phyloP scores from a whole-genome alignment of 1,139 yeast genomes.

The Scheffersomyces segobiensis region DNA sequence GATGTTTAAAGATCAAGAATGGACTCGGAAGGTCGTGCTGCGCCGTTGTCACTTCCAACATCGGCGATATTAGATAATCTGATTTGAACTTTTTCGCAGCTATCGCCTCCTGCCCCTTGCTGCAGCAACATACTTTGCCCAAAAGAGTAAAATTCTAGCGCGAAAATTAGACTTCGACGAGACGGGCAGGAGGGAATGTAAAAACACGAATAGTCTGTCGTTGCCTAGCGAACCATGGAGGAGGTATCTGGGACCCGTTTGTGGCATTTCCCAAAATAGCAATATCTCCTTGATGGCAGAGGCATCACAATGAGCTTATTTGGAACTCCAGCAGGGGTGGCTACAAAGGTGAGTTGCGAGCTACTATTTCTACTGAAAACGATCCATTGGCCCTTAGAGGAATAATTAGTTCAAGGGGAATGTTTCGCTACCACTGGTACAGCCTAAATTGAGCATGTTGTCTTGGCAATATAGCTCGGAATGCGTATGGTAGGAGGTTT shows the following conservation, averaged over 20 bases:
- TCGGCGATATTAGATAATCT: conserved; percentile 11
- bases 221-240: background rate
- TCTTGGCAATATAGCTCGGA: background rate
- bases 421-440: background rate
- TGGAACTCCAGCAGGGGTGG: background rate
- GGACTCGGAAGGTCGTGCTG: background rate
- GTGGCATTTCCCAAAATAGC: background rate
- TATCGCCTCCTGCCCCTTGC: background rate
- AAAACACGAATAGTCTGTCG: background rate
- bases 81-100: background rate
- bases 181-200: background rate
- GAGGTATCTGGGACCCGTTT: background rate
- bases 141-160: background rate
- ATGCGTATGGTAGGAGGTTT: too few species aligned
- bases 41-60: background rate
- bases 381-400: background rate
- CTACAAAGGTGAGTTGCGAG: background rate
- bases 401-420: background rate
- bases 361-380: background rate
- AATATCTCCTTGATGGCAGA: background rate
- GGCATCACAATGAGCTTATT: background rate
- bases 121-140: background rate
- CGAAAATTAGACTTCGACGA: background rate
- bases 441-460: background rate
- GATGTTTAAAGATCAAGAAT: background rate